Percentiles rank a stretch among this genome's conserved stretches.
phyloP scores from a whole-genome alignment of 2,329 filamentous ascomycete genomes.

The Fusarium newnesense region DNA sequence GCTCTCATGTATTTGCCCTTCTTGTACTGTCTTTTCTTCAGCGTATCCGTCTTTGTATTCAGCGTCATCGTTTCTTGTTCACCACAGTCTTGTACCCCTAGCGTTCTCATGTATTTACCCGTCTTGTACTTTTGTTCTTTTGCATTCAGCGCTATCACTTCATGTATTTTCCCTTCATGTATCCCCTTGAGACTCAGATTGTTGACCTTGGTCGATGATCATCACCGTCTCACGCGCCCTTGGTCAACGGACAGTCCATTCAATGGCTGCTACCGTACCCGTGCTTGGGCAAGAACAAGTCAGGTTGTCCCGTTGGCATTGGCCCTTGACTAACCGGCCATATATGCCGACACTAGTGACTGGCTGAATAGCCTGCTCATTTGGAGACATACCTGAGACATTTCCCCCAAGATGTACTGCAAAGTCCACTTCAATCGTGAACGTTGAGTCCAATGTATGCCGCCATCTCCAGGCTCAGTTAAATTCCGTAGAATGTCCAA shows the following conservation, averaged over 20 bases:
- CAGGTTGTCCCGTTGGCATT: background rate
- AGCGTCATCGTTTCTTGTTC: background rate
- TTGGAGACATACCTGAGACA: background rate
- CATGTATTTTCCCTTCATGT: slow-evolving; percentile 22
- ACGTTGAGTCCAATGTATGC: background rate
- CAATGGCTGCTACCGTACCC: background rate
- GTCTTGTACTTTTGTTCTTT: no score
- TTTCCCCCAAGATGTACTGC: slow-evolving; percentile 2
- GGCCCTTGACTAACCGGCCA: background rate
- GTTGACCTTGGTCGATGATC: slow-evolving; percentile 16
- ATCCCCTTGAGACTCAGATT: slow-evolving; percentile 15
- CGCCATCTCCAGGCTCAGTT: slow-evolving; percentile 12
- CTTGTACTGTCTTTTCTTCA: background rate
- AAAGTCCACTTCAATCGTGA: slow-evolving; percentile 1
- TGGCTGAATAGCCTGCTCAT: slow-evolving; percentile 4
- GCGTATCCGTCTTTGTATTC: background rate
- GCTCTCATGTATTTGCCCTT: background rate
- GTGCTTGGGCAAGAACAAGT: background rate
- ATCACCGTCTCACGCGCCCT: slow-evolving; percentile 8
- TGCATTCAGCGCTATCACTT: background rate
- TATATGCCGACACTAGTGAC: background rate
- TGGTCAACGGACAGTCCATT: background rate
- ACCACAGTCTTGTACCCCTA: background rate
- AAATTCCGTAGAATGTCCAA: background rate
- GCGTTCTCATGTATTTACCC: background rate